Evolutionary conservation across 257 asterid species (phyloP).

Genomic region (Solanum etuberosum): DNA sequence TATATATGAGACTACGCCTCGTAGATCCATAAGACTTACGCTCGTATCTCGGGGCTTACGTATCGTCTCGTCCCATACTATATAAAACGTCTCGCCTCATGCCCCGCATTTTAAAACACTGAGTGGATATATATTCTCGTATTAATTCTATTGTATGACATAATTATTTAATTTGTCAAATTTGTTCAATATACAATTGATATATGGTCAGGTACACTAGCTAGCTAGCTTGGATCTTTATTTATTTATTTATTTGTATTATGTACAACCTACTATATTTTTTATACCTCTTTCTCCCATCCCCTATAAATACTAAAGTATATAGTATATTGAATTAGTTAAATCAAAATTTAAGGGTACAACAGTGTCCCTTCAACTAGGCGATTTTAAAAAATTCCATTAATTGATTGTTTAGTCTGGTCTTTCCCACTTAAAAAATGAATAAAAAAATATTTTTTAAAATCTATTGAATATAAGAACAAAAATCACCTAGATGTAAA

Average conservation of each 20-base stretch:
- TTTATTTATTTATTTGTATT: neutral
- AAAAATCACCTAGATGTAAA: too few relatives aligned
- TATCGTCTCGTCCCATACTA: too few relatives aligned
- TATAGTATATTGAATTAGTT: neutral
- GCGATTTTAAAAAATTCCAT: neutral
- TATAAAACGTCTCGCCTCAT: too few relatives aligned
- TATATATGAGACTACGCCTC: too few relatives aligned
- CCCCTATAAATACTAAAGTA: neutral
- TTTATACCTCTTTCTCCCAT: neutral
- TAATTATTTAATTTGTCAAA: neutral
- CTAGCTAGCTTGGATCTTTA: neutral
- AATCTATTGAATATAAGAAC: too few relatives aligned
- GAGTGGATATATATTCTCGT: neutral
- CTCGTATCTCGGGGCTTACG: too few relatives aligned
- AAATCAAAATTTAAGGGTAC: neutral
- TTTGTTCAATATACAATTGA: neutral
- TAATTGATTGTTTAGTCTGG: too few relatives aligned
- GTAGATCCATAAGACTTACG: too few relatives aligned
- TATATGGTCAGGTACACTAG: neutral
- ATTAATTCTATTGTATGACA: neutral
- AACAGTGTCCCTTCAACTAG: neutral
- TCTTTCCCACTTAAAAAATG: too few relatives aligned
- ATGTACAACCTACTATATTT: neutral
- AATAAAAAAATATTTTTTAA: too few relatives aligned
- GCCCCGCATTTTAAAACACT: too few relatives aligned